A percentile compares a stretch with the other conserved stretches of the same genome.
Conservation (phyloP, 2,329 filamentous ascomycete species). For the Diaporthe sp. region DNA sequence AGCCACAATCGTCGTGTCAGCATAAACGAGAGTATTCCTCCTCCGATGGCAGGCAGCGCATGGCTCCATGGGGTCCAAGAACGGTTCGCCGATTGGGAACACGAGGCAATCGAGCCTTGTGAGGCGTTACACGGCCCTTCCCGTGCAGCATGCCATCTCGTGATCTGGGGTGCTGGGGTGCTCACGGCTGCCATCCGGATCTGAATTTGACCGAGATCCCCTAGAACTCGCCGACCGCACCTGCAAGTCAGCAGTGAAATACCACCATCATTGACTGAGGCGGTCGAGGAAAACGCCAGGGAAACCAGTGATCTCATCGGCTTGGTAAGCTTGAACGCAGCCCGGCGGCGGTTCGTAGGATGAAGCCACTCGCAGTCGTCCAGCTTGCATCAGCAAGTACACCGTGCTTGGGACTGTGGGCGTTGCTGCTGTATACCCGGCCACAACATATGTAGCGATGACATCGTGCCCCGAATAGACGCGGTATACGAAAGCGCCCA, state of each 20-base stretch:
- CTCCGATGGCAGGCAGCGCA: background rate
- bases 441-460: background rate
- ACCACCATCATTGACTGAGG: background rate
- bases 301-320: background rate
- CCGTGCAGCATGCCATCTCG: slow-evolving; percentile 11
- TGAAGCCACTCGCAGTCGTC: background rate
- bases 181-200: slow-evolving; percentile 4
- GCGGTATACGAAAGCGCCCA: background rate
- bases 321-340: background rate
- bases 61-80: background rate
- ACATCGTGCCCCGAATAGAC: background rate
- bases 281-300: background rate
- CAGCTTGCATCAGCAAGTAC: background rate
- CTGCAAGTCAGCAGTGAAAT: slow-evolving; percentile 3
- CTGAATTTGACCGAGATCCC: slow-evolving; percentile 17
- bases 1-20: slow-evolving; percentile 9
- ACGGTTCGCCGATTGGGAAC: slow-evolving; percentile 18
- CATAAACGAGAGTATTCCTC: background rate
- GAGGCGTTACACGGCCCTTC: slow-evolving; percentile 23
- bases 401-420: slow-evolving; percentile 13
- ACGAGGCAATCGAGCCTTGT: slow-evolving; percentile 7
- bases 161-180: slow-evolving; percentile 29
- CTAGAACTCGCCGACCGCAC: slow-evolving; percentile 1
- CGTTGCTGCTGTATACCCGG: background rate
- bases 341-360: background rate